Conservation (phyloP, 352 stramenopile species). For the Globisporangium iwayamae region DNA sequence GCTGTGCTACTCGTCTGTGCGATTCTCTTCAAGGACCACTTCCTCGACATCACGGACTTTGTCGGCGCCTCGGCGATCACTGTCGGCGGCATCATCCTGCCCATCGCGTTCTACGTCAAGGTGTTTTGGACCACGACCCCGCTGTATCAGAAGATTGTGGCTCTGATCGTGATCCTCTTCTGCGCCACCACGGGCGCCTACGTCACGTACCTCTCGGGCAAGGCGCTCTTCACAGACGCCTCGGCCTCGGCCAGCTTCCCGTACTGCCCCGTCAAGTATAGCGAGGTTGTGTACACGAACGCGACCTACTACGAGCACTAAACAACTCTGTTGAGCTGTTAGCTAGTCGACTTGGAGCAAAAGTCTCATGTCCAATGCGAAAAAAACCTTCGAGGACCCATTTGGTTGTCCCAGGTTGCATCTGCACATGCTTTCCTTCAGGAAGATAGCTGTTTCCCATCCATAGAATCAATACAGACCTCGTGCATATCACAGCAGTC, state of each 20-base stretch:
- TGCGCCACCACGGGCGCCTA: conserved; percentile 19
- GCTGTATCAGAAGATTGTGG: conserved; percentile 17
- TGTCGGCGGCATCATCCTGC: conserved; percentile 27
- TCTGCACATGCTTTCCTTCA: conserved; percentile 6
- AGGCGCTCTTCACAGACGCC: conserved; percentile 22
- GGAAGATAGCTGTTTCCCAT: neutral
- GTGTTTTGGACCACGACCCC: conserved; percentile 21
- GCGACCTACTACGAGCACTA: conserved; percentile 21
- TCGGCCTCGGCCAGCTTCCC: conserved; percentile 14
- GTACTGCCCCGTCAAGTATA: conserved; percentile 26
- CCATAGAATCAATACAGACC: conserved; percentile 1
- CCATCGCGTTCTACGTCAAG: conserved; percentile 29
- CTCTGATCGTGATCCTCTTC: conserved; percentile 21
- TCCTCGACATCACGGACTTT: conserved; percentile 20
- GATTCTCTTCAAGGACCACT: conserved; percentile 20
- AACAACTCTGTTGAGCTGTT: neutral
- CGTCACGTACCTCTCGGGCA: conserved; percentile 28
- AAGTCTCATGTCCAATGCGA: conserved; percentile 5
- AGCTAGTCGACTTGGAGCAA: conserved; percentile 5
- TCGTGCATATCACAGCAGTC: neutral
- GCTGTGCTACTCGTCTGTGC: conserved; percentile 11
- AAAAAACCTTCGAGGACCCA: neutral
- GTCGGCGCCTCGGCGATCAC: conserved; percentile 27
- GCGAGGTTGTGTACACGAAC: conserved; percentile 30
- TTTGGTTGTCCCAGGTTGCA: neutral